Base-by-base conservation (phyloP, 2,329 filamentous ascomycete species). In the Paradendryphiella salina region DNA sequence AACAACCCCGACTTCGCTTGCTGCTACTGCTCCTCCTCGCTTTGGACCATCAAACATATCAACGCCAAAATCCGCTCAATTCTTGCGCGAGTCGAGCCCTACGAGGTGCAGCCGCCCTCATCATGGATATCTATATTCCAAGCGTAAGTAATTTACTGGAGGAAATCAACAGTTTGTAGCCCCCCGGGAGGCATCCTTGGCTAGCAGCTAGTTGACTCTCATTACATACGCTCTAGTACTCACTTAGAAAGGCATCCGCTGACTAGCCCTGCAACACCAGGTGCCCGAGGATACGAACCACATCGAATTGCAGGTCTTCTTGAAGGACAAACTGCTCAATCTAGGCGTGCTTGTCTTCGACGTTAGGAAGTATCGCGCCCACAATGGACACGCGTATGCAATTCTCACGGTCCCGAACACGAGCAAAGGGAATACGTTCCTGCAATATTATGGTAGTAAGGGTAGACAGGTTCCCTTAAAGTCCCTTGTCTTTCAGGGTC, bases 371-470 rank as follows among this genome's bases (percentile, higher is more conserved):
- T 63, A 70, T 3, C 61, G 20, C 53, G 56, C 52, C 14, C 45
- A 46, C 0, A 4, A 47, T 10, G 73, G 71, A 55, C 29, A 23
- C 7, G 7, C 29, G 0, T 43, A 43, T 14, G 81, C 76, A 0
- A 72, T 68, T 10, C 55, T 83, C 33, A 81, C 80, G 0, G 73
- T 83, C 17, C 71, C 78, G 1, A 68, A 74, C 46, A 17, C 39
- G 1, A 42, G 56, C 1, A 74, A 77, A 15, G 80, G 71, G 0
- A 50, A 71, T n/a, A 56, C 35, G 2, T 83, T 84, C 57, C 64
- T 83, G 5, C 43, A 56, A 4, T 47, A 53, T 5, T 69, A 73
- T 51, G 73, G 73, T 23, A 54, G 28, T 28, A 49, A 14, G 20
- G 59, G 40, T 43, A 58, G 13, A 54, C 54, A 23, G 23, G 26